phyloP scores from a whole-genome alignment of 148 eudicot species.

The Suaeda aralocaspica region DNA sequence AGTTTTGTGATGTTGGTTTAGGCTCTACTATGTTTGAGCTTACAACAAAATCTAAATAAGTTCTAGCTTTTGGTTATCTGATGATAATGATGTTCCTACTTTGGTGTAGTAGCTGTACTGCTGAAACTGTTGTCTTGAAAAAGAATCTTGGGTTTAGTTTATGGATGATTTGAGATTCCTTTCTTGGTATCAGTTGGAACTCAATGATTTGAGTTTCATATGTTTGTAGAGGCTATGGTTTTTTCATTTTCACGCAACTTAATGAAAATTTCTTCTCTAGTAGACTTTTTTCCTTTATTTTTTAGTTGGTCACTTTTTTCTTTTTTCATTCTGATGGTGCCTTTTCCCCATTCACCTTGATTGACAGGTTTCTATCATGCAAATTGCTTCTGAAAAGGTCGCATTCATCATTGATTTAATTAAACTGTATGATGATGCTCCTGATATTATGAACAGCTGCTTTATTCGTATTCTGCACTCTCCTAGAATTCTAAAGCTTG shows the following conservation, averaged over 20 bases:
- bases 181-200: neutral
- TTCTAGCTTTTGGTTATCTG: slow-evolving; percentile 11
- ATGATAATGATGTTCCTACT: neutral
- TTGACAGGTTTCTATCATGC: slow-evolving; percentile 92
- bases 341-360: neutral
- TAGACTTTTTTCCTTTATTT: neutral
- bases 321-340: neutral
- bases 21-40: neutral
- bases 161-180: neutral
- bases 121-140: slow-evolving; percentile 5
- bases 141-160: neutral
- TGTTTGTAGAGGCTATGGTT: neutral
- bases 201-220: neutral
- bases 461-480: slow-evolving; percentile 75
- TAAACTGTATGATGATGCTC: slow-evolving; percentile 60
- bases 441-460: slow-evolving; percentile 67
- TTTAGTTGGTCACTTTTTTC: neutral
- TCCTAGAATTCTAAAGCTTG: slow-evolving; percentile 78
- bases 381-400: slow-evolving; percentile 79
- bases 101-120: neutral
- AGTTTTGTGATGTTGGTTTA: too few species aligned
- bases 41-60: neutral
- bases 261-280: neutral
- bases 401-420: slow-evolving; percentile 86
- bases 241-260: neutral